Conservation (phyloP, 2,329 filamentous ascomycete species). For the Paecilomyces sp. region DNA sequence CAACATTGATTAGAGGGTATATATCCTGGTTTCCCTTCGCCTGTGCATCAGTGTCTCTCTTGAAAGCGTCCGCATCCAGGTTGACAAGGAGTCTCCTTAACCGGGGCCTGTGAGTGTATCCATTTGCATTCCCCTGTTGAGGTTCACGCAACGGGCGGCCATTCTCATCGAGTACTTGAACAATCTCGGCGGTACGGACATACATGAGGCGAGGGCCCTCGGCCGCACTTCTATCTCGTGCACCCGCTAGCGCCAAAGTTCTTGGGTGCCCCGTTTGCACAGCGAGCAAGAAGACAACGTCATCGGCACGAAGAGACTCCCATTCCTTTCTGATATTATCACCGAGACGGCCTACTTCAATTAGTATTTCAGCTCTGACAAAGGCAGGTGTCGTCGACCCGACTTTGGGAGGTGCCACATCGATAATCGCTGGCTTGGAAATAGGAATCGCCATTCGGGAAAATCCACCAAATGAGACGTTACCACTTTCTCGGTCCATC, state of each 20-base stretch:
- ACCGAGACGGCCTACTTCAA: conserved; percentile 75
- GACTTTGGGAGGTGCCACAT: conserved; percentile 75
- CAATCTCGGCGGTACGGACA: conserved; percentile 75
- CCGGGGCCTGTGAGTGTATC: conserved; percentile 50
- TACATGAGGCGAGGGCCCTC: conserved; percentile 61
- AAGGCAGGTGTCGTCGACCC: conserved; percentile 76
- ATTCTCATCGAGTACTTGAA: conserved; percentile 80
- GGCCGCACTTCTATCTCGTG: conserved; percentile 18
- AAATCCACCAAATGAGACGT: conserved; percentile 67
- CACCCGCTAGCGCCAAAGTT: conserved; percentile 9
- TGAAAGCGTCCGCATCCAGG: conserved; percentile 71
- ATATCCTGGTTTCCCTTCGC: conserved; percentile 65
- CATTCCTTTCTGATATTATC: conserved; percentile 75
- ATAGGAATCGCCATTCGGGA: conserved; percentile 91
- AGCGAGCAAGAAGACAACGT: conserved; percentile 80
- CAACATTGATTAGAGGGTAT: conserved; percentile 77
- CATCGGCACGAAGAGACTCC: conserved; percentile 79
- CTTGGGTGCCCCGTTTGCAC: conserved; percentile 53
- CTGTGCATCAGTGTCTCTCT: conserved; percentile 62
- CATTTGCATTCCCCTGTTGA: conserved; percentile 51
- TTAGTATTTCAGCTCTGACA: conserved; percentile 75
- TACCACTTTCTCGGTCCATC: conserved; percentile 55
- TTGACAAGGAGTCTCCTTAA: conserved; percentile 69
- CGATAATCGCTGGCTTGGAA: conserved; percentile 74
- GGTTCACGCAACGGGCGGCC: conserved; percentile 63